A percentile compares a stretch with the other conserved stretches of the same genome.
phyloP scores from a whole-genome alignment of 2,329 filamentous ascomycete species.

The Pseudonectria foliicola region DNA sequence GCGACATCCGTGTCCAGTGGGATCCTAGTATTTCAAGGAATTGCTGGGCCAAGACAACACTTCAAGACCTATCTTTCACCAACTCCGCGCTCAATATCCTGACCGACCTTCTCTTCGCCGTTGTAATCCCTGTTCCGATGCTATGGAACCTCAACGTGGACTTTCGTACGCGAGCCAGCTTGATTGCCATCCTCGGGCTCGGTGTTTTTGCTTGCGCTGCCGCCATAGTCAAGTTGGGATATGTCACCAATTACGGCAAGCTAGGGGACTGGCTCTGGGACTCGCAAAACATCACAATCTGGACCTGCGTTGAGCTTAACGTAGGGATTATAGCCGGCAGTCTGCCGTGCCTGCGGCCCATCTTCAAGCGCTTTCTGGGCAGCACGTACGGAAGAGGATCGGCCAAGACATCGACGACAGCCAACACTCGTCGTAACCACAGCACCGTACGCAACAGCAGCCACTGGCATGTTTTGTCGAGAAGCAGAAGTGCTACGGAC shows the following conservation, averaged over 20 bases:
- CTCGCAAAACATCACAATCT: slow-evolving; percentile 39
- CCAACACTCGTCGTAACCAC: slow-evolving; percentile 16
- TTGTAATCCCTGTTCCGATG: slow-evolving; percentile 31
- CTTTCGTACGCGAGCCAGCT: slow-evolving; percentile 30
- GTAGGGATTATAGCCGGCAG: slow-evolving; percentile 31
- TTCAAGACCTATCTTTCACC: slow-evolving; percentile 36
- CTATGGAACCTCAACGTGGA: slow-evolving; percentile 35
- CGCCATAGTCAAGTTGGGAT: slow-evolving; percentile 34
- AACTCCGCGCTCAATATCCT: slow-evolving; percentile 31
- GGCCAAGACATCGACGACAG: slow-evolving; percentile 18
- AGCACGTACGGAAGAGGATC: slow-evolving; percentile 24
- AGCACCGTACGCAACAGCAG: slow-evolving; percentile 16
- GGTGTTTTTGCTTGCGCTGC: slow-evolving; percentile 38
- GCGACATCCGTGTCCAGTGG: slow-evolving; percentile 38
- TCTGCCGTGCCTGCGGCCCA: slow-evolving; percentile 27
- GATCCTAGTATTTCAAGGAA: slow-evolving; percentile 29
- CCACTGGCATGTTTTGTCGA: slow-evolving; percentile 19
- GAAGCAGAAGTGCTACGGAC: slow-evolving; percentile 11
- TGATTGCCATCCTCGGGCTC: slow-evolving; percentile 34
- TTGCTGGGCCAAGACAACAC: slow-evolving; percentile 34
- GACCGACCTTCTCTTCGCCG: slow-evolving; percentile 33
- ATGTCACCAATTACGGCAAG: slow-evolving; percentile 32
- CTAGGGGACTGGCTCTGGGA: slow-evolving; percentile 37
- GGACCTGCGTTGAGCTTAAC: slow-evolving; percentile 34
- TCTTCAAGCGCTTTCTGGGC: slow-evolving; percentile 27